Conservation (phyloP, 306 rosid genomes). For the Ormosia emarginata region DNA sequence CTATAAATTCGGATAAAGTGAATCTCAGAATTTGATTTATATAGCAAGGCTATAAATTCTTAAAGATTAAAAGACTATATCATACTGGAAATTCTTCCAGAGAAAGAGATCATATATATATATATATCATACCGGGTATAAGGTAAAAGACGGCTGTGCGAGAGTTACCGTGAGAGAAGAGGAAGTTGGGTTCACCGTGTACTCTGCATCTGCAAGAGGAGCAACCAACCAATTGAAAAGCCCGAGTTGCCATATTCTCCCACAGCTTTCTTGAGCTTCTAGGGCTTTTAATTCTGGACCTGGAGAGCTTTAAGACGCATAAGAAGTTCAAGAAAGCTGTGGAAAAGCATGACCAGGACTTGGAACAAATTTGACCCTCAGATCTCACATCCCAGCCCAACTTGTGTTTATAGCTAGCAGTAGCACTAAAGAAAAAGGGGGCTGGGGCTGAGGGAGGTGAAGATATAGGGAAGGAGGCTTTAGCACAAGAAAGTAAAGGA, state of each 20-base stretch:
- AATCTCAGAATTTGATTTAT: constrained; percentile 3
- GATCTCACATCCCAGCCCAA: constrained; percentile 36
- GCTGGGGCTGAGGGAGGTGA: neutral
- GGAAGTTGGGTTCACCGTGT: neutral
- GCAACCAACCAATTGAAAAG: neutral
- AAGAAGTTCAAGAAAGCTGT: constrained; percentile 99
- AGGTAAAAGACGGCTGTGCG: neutral
- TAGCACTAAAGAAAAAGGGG: neutral
- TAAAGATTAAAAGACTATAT: neutral
- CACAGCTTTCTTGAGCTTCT: constrained; percentile 99
- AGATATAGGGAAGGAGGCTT: neutral
- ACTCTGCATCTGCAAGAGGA: constrained; percentile 3
- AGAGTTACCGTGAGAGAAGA: constrained; percentile 16
- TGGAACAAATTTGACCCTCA: constrained; percentile 27
- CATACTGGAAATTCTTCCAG: neutral
- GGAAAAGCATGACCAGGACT: constrained; percentile 93
- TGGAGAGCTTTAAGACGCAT: constrained; percentile 15
- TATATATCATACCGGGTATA: neutral
- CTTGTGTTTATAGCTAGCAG: too few relatives aligned
- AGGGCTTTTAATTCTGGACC: constrained; percentile 13
- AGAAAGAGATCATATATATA: neutral
- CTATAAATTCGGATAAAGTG: neutral
- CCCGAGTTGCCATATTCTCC: constrained; percentile 81
- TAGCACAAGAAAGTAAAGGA: neutral
- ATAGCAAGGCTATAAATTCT: neutral